phyloP scores from a whole-genome alignment of 1,284 basidiomycete genomes.

The Puccinia hordei region DNA sequence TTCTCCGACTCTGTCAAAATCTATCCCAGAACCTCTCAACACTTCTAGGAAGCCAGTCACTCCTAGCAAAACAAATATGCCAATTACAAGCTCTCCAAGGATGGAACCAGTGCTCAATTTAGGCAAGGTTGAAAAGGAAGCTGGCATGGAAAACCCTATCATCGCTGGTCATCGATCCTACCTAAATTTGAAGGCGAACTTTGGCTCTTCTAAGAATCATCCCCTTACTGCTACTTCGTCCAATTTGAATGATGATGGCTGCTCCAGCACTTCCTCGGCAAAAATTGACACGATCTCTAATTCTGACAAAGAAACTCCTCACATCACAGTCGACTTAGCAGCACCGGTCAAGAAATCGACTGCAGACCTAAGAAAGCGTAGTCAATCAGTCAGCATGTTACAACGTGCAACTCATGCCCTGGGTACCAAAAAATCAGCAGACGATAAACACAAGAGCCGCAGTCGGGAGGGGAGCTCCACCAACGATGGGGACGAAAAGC shows the following conservation, averaged over 20 bases:
- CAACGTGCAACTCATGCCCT: conserved; percentile 49
- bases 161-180: conserved; percentile 14
- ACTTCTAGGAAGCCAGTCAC: neutral
- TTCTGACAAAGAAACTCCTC: conserved; percentile 33
- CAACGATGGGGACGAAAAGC: conserved; percentile 33
- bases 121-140: conserved; percentile 12
- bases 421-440: conserved; percentile 33
- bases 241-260: conserved; percentile 24
- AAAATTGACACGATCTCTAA: conserved; percentile 10
- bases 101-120: conserved; percentile 18
- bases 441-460: conserved; percentile 36
- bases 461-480: conserved; percentile 29
- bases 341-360: conserved; percentile 20
- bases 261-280: conserved; percentile 29
- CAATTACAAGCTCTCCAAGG: neutral
- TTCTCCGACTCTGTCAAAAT: neutral
- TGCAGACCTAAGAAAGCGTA: conserved; percentile 39
- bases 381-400: conserved; percentile 49
- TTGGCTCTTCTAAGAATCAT: conserved; percentile 9
- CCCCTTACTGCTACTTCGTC: neutral
- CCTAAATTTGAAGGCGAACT: conserved; percentile 6
- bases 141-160: neutral
- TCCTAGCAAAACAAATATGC: conserved; percentile 11
- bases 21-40: neutral
- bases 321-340: conserved; percentile 22